phyloP scores from a whole-genome alignment of 2,329 filamentous ascomycete species.

The Trichoderma sp. region DNA sequence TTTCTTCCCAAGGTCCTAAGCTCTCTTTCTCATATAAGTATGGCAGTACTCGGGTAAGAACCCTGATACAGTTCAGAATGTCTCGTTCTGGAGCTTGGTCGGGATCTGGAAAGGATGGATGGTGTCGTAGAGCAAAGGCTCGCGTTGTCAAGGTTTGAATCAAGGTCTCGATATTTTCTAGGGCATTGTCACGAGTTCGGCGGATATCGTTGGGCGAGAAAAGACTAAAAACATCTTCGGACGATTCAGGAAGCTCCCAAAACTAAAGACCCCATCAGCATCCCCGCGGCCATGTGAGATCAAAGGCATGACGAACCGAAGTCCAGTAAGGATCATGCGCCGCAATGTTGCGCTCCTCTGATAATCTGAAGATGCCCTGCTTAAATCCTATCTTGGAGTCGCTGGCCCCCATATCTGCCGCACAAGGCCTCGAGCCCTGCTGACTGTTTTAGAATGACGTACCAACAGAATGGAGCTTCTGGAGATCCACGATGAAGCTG shows the following conservation, averaged over 20 bases:
- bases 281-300: neutral
- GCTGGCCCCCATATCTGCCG: constrained; percentile 79
- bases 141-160: constrained; percentile 80
- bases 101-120: constrained; percentile 84
- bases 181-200: constrained; percentile 77
- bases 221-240: constrained; percentile 94
- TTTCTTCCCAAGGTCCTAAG: constrained; percentile 81
- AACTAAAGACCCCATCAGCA: constrained; percentile 57
- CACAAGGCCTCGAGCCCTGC: constrained; percentile 26
- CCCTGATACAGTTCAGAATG: constrained; percentile 91
- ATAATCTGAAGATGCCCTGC: constrained; percentile 93
- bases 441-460: constrained; percentile 17
- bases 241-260: constrained; percentile 94
- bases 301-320: constrained; percentile 59
- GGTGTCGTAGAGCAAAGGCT: constrained; percentile 77
- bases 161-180: constrained; percentile 87
- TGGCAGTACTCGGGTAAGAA: constrained; percentile 84
- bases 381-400: constrained; percentile 99
- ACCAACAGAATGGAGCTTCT: constrained; percentile 16
- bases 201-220: constrained; percentile 89
- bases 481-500: constrained; percentile 18
- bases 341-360: constrained; percentile 84
- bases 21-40: constrained; percentile 89
- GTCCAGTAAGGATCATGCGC: constrained; percentile 91
- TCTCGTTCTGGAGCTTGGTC: constrained; percentile 82